Evolutionary conservation across 1,284 basidiomycete genomes (phyloP), one percentile per base, ranked within the genome.

Genomic region (Malassezia brasiliensis): DNA sequence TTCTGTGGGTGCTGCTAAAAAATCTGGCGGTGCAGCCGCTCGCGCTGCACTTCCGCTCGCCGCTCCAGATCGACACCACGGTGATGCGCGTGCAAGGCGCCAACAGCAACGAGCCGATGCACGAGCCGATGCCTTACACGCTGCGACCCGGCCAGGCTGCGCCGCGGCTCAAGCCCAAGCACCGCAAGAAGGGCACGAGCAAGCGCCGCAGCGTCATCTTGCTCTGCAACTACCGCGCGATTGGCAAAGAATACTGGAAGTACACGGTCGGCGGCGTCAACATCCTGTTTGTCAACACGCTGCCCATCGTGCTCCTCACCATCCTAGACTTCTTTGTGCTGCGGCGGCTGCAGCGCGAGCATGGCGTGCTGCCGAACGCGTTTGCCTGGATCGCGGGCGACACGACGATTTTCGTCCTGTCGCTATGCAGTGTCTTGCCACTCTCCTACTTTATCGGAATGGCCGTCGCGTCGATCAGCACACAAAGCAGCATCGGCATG

Each of bases 371-470:
- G 35, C 68, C 73, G 2, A 79, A 81, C 1, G 73, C 94, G 57
- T 78, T 96, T 34, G 78, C 78, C 1, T 74, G 86, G 58, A 74
- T 98, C 51, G 82, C 88, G 3, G 84, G 84, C 2, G 85, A 85
- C 51, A 82, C 81, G 1, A 77, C 90, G 64, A 86, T 98, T 67
- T 98, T 99, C 75, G 68, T 88, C 40, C 77, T 93, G 68, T 83
- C 87, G 63, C 79, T 99, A 32, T 82, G 87, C 17, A 90, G 87
- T 64, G 90, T 99, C 66, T 96, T 99, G 61, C 94, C 94, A 0
- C 81, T 99, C 7, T 91, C 88, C 7, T 99, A 98, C 79, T 99
- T 96, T 78, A 96, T 99, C 69, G 94, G 94, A 20, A 98, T 98
- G 94, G 94, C 94, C 1, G 94, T 99, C 53, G 94, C 94, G 0